A percentile compares a stretch with the other conserved stretches of the same genome.
Conservation (phyloP, 768 basidiomycete genomes). For the Daedalea quercina region DNA sequence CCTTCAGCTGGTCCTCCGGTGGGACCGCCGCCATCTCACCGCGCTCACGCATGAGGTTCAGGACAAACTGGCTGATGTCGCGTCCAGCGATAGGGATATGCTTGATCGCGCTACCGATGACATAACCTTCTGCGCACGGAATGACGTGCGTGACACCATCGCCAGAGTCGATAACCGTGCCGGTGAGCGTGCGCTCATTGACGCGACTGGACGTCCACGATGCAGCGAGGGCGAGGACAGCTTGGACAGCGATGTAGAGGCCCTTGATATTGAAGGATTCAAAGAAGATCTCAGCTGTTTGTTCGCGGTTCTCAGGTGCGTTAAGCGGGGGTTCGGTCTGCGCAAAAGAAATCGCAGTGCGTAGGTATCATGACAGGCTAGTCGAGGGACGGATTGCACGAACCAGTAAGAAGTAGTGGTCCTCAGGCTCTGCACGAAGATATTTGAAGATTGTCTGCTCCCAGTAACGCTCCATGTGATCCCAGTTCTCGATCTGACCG, state of each 20-base stretch:
- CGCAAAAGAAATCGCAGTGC: neutral
- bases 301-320: conserved; percentile 96
- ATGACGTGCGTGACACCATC: conserved; percentile 99
- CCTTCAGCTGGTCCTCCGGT: conserved; percentile 87
- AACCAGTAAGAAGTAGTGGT: conserved; percentile 96
- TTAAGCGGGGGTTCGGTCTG: conserved; percentile 99
- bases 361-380: neutral
- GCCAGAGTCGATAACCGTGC: conserved; percentile 97
- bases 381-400: conserved; percentile 25
- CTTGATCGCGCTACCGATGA: conserved; percentile 98
- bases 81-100: conserved; percentile 98
- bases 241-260: conserved; percentile 97
- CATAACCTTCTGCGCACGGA: conserved; percentile 93
- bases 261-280: conserved; percentile 99
- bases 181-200: conserved; percentile 86
- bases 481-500: conserved; percentile 98
- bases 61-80: conserved; percentile 94
- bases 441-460: conserved; percentile 99
- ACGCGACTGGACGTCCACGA: conserved; percentile 93
- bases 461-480: conserved; percentile 99
- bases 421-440: conserved; percentile 95
- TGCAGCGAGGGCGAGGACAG: conserved; percentile 95
- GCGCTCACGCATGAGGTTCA: conserved; percentile 92
- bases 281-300: conserved; percentile 99
- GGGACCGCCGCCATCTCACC: conserved; percentile 89